Evolutionary conservation across 208 protist genomes (phyloP).

Genomic region (Tritrichomonas foetus): DNA sequence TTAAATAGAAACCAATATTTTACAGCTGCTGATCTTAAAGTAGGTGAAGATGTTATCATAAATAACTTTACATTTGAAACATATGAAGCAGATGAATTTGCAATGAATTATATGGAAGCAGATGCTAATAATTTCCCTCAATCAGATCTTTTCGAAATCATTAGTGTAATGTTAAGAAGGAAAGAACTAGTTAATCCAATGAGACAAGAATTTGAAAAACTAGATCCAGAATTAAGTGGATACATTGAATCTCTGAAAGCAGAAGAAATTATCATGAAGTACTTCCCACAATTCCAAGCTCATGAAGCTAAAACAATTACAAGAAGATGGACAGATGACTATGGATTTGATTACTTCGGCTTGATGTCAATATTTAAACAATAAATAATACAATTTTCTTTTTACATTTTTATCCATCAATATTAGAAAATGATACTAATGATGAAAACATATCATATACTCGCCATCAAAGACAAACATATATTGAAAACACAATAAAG

Average conservation of each 20-base stretch:
- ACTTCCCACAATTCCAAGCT: neutral
- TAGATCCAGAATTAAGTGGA: neutral
- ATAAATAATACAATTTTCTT: neutral
- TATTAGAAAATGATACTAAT: no score
- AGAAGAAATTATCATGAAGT: neutral
- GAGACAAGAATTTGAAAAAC: neutral
- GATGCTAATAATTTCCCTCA: neutral
- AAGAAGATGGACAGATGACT: neutral
- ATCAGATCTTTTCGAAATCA: neutral
- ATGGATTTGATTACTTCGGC: neutral
- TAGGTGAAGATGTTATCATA: slow-evolving; percentile 1
- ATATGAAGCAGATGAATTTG: neutral
- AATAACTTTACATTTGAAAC: neutral
- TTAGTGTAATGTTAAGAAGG: neutral
- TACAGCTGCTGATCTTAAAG: slow-evolving; percentile 26
- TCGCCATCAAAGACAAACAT: no score
- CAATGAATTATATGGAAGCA: slow-evolving; percentile 22
- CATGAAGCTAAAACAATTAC: neutral
- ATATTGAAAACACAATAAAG: no score
- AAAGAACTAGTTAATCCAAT: neutral
- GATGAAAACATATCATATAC: no score
- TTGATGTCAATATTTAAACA: neutral
- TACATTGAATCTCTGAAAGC: neutral
- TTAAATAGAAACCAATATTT: neutral
- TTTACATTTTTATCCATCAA: no score